Base-by-base conservation (phyloP, 768 basidiomycete genomes). In the Tylopilus rubrobrunneus region DNA sequence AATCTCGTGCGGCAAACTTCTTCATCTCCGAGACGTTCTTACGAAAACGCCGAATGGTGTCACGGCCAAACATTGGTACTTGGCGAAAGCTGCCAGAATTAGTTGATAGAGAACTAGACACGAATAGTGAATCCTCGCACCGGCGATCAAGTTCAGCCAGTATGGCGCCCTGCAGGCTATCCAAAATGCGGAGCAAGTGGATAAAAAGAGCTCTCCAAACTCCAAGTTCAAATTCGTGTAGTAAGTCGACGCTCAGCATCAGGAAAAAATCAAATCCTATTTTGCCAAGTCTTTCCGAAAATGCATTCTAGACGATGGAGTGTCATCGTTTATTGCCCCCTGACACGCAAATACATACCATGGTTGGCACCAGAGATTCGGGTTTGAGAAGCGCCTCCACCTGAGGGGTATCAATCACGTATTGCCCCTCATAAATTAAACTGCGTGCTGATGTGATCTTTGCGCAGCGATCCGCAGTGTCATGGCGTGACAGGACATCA, bases 21-120 rank as follows among this genome's bases (percentile, higher is more conserved):
- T 51, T 51, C 43, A 51, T 28, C n/a, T 51, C 50, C 1, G 43
- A 45, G 4, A 51, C 43, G 10, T 51, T 51, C 33, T 36, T 51
- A 3, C 14, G 41, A 21, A 51, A 51, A 15, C 19, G 12, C 1
- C 34, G 14, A 17, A 51, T 51, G 3, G 50, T 51, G 8, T 37
- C 27, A 15, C 6, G 27, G 14, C 50, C 43, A 40, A 49, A 49
- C 2, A 25, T 19, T 3, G 17, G 48, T 2, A 49, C n/a, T 8
- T 29, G 10, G 8, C 19, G n/a, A 37, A 28, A 51, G 10, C 50
- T 51, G 37, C 12, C 7, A 7, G 25, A 5, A 25, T 25, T 25
- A 5, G 25, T 25, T 25, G 25, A 25, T 5, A 2, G 2, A 25
- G 25, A 25, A 25, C 5, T 2, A 25, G 25, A 25, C 25, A 25